Evolutionary conservation across 306 rosid species (phyloP).

Genomic region (barrel medic (Medicago truncatula)): MtrunA17r5.0-ANR NC_053048.1:50448001-50448500

Average conservation of each 20-base stretch:
- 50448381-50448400: conserved; percentile 93
- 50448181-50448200: conserved; percentile 65
- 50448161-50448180: neutral
- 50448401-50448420: conserved; percentile 86
- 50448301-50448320: conserved; percentile 90
- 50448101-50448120: conserved; percentile 67
- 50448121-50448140: conserved; percentile 33
- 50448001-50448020: conserved; percentile 96
- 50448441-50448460: conserved; percentile 96
- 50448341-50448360: conserved; percentile 86
- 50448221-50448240: conserved; percentile 98
- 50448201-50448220: conserved; percentile 94
- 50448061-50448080: conserved; percentile 94
- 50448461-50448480: conserved; percentile 41
- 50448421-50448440: conserved; percentile 97
- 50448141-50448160: conserved; percentile 32
- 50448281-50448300: conserved; percentile 93
- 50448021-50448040: conserved; percentile 99
- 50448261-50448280: conserved; percentile 98
- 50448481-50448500: no score
- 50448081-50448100: conserved; percentile 91
- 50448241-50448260: conserved; percentile 97
- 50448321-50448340: conserved; percentile 87
- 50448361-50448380: conserved; percentile 82
- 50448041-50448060: conserved; percentile 97